Evolutionary conservation across 2,329 filamentous ascomycete genomes (phyloP).

Genomic region (Fusarium fujikuroi): DNA sequence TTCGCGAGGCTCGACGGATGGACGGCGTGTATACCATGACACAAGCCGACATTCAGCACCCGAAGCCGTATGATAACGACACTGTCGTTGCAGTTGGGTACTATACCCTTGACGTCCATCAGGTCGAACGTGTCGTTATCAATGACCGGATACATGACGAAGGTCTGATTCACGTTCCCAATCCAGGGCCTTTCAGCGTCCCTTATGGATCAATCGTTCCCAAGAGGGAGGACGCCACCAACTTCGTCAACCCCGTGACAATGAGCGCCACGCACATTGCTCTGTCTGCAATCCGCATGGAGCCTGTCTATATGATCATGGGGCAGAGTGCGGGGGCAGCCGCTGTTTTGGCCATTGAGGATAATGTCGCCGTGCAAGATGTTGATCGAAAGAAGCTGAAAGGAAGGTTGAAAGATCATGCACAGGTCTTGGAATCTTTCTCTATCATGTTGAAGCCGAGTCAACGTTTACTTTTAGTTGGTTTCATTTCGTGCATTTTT

Average conservation of each 20-base stretch:
- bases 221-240: background rate
- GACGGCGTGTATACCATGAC: slow-evolving; percentile 27
- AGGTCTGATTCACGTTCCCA: slow-evolving; percentile 20
- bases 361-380: slow-evolving; percentile 23
- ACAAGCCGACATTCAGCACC: slow-evolving; percentile 19
- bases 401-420: background rate
- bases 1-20: slow-evolving; percentile 29
- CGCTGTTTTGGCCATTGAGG: slow-evolving; percentile 27
- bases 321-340: slow-evolving; percentile 25
- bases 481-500: background rate
- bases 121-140: slow-evolving; percentile 25
- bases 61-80: background rate
- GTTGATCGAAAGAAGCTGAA: slow-evolving; percentile 14
- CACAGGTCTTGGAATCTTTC: slow-evolving; percentile 7
- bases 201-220: slow-evolving; percentile 18
- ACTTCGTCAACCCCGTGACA: slow-evolving; percentile 24
- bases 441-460: background rate
- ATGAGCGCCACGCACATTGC: slow-evolving; percentile 24
- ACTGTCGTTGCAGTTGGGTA: slow-evolving; percentile 16
- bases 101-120: slow-evolving; percentile 29
- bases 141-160: slow-evolving; percentile 19
- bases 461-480: rapidly evolving
- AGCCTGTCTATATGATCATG: slow-evolving; percentile 23
- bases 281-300: slow-evolving; percentile 18
- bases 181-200: slow-evolving; percentile 11